These are phyloP conservation scores for Physcia stellaris DNA, from an alignment of 495 filamentous ascomycete species.

Conservation along the genomic window DNA sequence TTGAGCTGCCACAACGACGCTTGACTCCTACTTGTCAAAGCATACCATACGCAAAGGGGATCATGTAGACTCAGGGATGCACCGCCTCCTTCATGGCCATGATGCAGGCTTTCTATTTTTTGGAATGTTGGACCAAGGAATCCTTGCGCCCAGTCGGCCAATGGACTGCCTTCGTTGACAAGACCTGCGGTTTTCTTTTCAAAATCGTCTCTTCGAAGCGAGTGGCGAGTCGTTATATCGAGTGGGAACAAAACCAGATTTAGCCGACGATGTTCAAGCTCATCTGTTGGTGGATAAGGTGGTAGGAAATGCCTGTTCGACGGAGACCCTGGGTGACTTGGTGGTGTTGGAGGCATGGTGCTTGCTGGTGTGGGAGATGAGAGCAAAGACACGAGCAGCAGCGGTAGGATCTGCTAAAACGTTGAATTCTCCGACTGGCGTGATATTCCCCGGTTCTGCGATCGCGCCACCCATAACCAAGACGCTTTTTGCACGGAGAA, in stretches of 20 bases:
- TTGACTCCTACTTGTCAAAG: conserved; percentile 39
- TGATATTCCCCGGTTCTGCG: conserved; percentile 62
- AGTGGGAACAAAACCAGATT: conserved; percentile 74
- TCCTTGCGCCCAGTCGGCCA: conserved; percentile 67
- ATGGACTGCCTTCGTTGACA: conserved; percentile 47
- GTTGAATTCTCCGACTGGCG: conserved; percentile 75
- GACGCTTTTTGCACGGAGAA: conserved; percentile 78
- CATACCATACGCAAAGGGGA: conserved; percentile 79
- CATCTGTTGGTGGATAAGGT: conserved; percentile 52
- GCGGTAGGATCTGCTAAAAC: conserved; percentile 69
- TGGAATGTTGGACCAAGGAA: conserved; percentile 67
- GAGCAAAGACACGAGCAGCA: conserved; percentile 74
- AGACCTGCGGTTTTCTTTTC: conserved; percentile 36
- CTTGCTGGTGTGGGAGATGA: conserved; percentile 62
- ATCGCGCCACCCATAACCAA: conserved; percentile 97
- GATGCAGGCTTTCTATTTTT: conserved; percentile 51
- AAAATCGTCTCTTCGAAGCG: conserved; percentile 48
- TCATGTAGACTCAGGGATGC: conserved; percentile 70
- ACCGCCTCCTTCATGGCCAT: conserved; percentile 35
- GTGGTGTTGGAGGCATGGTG: conserved; percentile 50
- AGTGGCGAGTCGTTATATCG: conserved; percentile 72
- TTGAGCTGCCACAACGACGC: conserved; percentile 29
- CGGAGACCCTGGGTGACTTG: conserved; percentile 10
- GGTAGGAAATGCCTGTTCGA: conserved; percentile 30
- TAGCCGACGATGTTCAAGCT: conserved; percentile 36